Base-by-base conservation (phyloP, 805 yeast species). In the Yarrowia sp. region DNA sequence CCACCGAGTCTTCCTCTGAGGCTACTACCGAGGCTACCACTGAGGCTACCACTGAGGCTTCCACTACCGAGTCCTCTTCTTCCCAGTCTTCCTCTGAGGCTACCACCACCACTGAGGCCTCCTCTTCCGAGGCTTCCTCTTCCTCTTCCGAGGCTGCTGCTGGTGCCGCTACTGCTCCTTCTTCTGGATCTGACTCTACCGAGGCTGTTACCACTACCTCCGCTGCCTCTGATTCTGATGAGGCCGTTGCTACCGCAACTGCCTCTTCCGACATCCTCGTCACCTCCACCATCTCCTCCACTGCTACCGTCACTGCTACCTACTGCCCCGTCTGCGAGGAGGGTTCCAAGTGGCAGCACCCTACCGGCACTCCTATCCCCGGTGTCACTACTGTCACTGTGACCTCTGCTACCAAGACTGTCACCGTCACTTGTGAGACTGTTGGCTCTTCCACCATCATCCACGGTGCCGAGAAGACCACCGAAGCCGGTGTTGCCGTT, bases 321-420 rank as follows among this genome's bases (percentile, higher is more conserved):
- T 48, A 48, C 41, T 33, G 41, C 13, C 39, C 53, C 8, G 31
- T 33, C 7, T 48, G 53, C 13, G 53, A 15, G 7, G 41, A 18
- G 3, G 41, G 32, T 11, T 17, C 31, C 41, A 48, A 48, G 41
- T 48, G 55, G 55, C 41, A 35, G 41, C 13, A 8, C 5, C 55
- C 55, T n/a, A 18, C 55, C 17, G 55, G 32, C 10, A 4, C 41
- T 8, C 13, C 31, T 4, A 6, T 48, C 11, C 15, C 55, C 8
- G 55, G 55, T 4, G 55, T 48, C 11, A 22, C 41, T 3, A 48
- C 55, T 14, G 55, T 8, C 8, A 48, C 55, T 13, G 41, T 48
- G 17, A 48, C 55, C 55, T 17, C 32, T 18, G 55, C 55, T 8
- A 35, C 41, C 41, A 48, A 48, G 41, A 48, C 55, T 15, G 55